A percentile compares a stretch with the other conserved stretches of the same genome.
Conservation (phyloP, 495 filamentous ascomycete genomes). For the Melanomma pulvis-pyrius region DNA sequence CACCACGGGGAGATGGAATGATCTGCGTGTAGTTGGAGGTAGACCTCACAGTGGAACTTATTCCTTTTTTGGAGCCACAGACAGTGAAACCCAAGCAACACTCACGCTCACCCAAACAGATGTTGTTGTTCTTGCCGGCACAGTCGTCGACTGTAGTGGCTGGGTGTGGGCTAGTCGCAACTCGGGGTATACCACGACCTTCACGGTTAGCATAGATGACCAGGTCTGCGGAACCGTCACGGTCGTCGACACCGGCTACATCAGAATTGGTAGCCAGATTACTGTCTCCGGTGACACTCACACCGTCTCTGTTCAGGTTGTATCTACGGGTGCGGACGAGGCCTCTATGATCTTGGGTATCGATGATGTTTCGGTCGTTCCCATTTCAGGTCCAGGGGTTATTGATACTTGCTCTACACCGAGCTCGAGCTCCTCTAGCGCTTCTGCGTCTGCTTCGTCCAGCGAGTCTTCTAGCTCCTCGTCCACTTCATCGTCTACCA, state of each 20-base stretch:
- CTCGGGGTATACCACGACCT: not conserved
- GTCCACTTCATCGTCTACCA: too few relatives aligned
- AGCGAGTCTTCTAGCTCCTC: too few relatives aligned
- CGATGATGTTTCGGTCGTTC: not conserved
- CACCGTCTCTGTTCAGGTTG: not conserved
- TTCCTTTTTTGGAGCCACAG: not conserved
- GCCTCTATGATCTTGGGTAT: not conserved
- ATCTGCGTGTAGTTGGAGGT: not conserved
- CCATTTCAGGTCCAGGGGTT: not conserved
- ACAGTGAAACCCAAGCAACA: not conserved
- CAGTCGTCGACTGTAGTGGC: not conserved
- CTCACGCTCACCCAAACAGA: not conserved
- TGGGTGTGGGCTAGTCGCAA: not conserved
- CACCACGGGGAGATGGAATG: not conserved
- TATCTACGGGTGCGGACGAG: not conserved
- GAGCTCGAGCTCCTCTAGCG: too few relatives aligned
- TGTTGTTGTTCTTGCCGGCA: not conserved
- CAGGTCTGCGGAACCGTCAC: not conserved
- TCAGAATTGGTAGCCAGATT: not conserved
- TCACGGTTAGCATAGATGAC: not conserved
- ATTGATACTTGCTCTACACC: too few relatives aligned
- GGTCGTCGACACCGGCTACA: not conserved
- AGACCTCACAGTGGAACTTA: not conserved
- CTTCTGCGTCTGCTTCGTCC: too few relatives aligned
- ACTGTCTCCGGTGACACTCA: not conserved